Percentiles rank a stretch among this genome's conserved stretches.
phyloP scores from a whole-genome alignment of 2,329 filamentous ascomycete species.

The Ascosphaera apis region DNA sequence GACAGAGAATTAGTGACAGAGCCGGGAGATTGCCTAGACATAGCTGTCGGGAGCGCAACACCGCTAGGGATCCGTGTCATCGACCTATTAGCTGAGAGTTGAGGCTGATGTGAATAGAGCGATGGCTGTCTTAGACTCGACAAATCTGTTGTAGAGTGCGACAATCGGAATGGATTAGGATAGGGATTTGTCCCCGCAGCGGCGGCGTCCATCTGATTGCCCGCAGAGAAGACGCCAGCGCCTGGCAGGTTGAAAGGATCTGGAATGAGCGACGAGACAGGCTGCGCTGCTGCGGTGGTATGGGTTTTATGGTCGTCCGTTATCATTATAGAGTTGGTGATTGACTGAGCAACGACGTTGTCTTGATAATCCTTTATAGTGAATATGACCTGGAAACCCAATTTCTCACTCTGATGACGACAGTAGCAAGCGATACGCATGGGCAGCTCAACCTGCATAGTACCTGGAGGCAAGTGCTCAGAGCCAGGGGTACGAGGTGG shows the following conservation, averaged over 20 bases:
- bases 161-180: conserved; percentile 27
- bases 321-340: conserved; percentile 81
- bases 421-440: conserved; percentile 98
- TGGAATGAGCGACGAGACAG: conserved; percentile 14
- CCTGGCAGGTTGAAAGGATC: conserved; percentile 20
- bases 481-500: conserved; percentile 25
- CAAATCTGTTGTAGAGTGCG: conserved; percentile 41
- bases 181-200: conserved; percentile 12
- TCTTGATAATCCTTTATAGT: conserved; percentile 67
- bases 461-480: conserved; percentile 25
- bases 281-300: conserved; percentile 14
- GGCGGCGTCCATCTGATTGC: conserved; percentile 6
- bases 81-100: not conserved
- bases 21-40: not conserved
- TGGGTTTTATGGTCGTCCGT: conserved; percentile 96
- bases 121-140: conserved; percentile 32
- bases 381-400: conserved; percentile 82
- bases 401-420: conserved; percentile 80
- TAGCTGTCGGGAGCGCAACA: not conserved
- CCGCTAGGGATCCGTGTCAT: not conserved
- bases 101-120: conserved; percentile 14
- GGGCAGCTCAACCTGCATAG: conserved; percentile 59
- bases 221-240: conserved; percentile 20
- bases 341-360: conserved; percentile 57
- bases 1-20: not conserved